phyloP scores from a whole-genome alignment of 306 rosid species.

The Prinsepia uniflora region DNA sequence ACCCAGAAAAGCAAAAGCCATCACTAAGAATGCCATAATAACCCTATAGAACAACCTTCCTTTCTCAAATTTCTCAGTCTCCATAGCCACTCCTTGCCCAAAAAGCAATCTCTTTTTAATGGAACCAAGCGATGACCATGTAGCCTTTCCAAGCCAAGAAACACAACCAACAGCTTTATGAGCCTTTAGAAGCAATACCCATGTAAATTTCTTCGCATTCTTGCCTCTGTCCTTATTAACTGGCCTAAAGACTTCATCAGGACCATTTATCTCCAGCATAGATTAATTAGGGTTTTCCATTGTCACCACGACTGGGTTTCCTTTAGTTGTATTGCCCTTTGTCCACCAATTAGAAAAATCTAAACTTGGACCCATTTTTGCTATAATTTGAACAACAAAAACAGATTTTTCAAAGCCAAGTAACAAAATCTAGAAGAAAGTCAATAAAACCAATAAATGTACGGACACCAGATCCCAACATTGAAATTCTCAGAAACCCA shows the following conservation, averaged over 20 bases:
- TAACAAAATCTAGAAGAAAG: constrained; percentile 1
- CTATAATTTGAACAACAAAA: not conserved
- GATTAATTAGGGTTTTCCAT: constrained; percentile 61
- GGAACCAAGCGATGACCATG: constrained; percentile 39
- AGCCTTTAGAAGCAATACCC: constrained; percentile 54
- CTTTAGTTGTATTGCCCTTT: constrained; percentile 35
- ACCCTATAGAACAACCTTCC: constrained; percentile 39
- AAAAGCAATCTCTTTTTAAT: constrained; percentile 38
- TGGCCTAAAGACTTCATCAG: constrained; percentile 47
- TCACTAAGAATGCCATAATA: constrained; percentile 42
- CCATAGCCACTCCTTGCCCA: constrained; percentile 33
- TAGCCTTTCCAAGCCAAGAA: constrained; percentile 38
- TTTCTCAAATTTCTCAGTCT: constrained; percentile 45
- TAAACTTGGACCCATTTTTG: constrained; percentile 38
- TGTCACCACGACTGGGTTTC: constrained; percentile 53
- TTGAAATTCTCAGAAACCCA: constrained; percentile 14
- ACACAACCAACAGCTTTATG: constrained; percentile 38
- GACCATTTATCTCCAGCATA: constrained; percentile 42
- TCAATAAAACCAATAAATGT: not conserved
- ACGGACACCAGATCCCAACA: constrained; percentile 16
- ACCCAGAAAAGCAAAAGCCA: constrained; percentile 47
- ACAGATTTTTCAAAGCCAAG: not conserved
- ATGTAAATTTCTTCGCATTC: constrained; percentile 52
- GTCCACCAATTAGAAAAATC: constrained; percentile 45
- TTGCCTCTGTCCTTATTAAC: constrained; percentile 45